A percentile compares a stretch with the other conserved stretches of the same genome.
phyloP scores from a whole-genome alignment of 345 rosid genomes.

The Citrus reticulata region DNA sequence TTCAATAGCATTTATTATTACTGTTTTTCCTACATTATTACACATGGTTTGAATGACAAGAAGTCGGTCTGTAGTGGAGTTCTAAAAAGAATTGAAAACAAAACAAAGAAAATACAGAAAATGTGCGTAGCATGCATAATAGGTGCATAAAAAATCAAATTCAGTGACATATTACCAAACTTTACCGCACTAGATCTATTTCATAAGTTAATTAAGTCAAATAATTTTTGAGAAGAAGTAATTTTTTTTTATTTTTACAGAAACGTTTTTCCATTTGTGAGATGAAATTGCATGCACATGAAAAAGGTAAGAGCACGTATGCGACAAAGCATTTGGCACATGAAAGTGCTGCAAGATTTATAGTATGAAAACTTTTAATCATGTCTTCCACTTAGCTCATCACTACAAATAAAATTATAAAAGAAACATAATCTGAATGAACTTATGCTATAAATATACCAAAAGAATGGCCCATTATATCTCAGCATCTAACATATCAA shows the following conservation, averaged over 20 bases:
- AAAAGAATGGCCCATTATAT: background rate
- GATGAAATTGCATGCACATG: slow-evolving; percentile 13
- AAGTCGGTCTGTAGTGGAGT: background rate
- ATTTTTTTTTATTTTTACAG: background rate
- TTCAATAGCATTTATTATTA: background rate
- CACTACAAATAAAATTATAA: background rate
- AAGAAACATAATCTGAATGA: background rate
- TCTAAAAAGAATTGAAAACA: background rate
- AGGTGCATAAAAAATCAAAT: background rate
- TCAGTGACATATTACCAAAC: background rate
- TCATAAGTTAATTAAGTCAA: background rate
- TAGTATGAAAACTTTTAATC: slow-evolving; percentile 1
- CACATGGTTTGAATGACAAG: background rate
- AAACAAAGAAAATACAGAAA: background rate
- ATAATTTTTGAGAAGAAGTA: background rate
- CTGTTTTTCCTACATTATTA: background rate
- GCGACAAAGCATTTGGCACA: background rate
- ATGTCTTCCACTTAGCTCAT: slow-evolving; percentile 12
- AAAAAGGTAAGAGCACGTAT: background rate
- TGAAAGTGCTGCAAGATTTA: background rate
- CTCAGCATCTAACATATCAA: background rate
- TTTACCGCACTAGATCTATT: background rate
- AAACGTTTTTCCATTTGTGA: background rate
- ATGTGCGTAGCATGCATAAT: background rate
- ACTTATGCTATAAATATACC: background rate